Conservation (phyloP, 2,329 filamentous ascomycete species). For the Colletotrichum agaves region DNA sequence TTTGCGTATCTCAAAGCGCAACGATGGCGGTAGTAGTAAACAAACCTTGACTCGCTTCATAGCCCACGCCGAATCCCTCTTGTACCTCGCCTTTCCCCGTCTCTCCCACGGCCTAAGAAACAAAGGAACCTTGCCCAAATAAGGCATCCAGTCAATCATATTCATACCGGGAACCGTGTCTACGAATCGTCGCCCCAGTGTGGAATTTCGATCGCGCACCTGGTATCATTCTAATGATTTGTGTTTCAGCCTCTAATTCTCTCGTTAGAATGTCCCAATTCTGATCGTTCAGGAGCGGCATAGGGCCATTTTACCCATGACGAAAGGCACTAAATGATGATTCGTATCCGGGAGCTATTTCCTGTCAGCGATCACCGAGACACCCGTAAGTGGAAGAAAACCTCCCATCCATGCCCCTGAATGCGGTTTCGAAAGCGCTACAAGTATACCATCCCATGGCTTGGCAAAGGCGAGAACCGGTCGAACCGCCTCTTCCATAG, state of each 20-base stretch:
- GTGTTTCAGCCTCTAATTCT: constrained; percentile 2
- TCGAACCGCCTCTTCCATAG: accelerated
- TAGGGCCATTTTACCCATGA: not conserved
- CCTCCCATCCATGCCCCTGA: constrained; percentile 9
- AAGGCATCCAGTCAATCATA: constrained; percentile 3
- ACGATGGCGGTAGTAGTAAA: not conserved
- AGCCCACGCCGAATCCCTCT: not conserved
- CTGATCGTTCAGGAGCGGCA: not conserved
- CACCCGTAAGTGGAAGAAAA: accelerated
- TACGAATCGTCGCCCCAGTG: not conserved
- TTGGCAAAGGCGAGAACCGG: not conserved
- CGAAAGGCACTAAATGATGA: not conserved
- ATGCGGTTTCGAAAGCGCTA: not conserved
- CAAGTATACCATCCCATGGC: constrained; percentile 5
- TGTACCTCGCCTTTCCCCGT: not conserved
- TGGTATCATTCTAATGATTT: constrained; percentile 3
- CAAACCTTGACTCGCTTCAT: constrained; percentile 8
- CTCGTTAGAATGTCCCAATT: not conserved
- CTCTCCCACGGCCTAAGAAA: constrained; percentile 8
- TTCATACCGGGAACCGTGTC: constrained; percentile 17
- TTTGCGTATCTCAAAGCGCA: not conserved
- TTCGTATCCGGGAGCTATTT: not conserved
- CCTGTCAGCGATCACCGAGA: not conserved
- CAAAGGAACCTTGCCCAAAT: not conserved
- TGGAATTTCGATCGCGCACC: too few relatives aligned